phyloP scores from a whole-genome alignment of 78 protist species.

The Mastigamoeba balamuthi region DNA sequence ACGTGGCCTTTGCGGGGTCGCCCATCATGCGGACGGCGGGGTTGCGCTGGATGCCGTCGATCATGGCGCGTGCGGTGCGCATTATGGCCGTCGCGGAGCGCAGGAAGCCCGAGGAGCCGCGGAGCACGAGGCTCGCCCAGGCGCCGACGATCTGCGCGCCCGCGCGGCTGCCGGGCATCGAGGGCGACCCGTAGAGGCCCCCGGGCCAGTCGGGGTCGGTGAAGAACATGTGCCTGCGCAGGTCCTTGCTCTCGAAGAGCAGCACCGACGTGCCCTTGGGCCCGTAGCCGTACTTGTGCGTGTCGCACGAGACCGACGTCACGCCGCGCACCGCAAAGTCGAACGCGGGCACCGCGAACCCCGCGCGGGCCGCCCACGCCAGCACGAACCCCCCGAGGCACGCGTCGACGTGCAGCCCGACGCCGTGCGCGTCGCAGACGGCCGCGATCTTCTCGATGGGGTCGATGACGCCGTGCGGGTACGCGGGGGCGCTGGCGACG shows the following conservation, averaged over 20 bases:
- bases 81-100: neutral
- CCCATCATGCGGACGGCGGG: neutral
- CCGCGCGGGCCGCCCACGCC: slow-evolving; percentile 54
- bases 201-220: slow-evolving; percentile 38
- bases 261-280: slow-evolving; percentile 76
- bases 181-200: slow-evolving; percentile 46
- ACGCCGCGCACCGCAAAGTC: slow-evolving; percentile 75
- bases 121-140: slow-evolving; percentile 77
- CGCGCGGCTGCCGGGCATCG: slow-evolving; percentile 70
- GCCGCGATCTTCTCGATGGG: slow-evolving; percentile 42
- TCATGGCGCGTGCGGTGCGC: neutral
- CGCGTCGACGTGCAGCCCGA: slow-evolving; percentile 73
- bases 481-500: slow-evolving; percentile 66
- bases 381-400: slow-evolving; percentile 79
- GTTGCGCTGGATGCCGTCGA: neutral
- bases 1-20: neutral
- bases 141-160: slow-evolving; percentile 76
- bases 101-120: slow-evolving; percentile 24
- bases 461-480: slow-evolving; percentile 77
- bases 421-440: slow-evolving; percentile 31
- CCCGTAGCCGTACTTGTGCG: slow-evolving; percentile 89
- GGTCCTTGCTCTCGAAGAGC: slow-evolving; percentile 21
- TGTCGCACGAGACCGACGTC: slow-evolving; percentile 70
- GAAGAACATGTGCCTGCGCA: slow-evolving; percentile 32
- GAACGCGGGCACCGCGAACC: slow-evolving; percentile 45